Conservation (phyloP, 1,284 basidiomycete species). For the Cryptococcus neoformans region DNA sequence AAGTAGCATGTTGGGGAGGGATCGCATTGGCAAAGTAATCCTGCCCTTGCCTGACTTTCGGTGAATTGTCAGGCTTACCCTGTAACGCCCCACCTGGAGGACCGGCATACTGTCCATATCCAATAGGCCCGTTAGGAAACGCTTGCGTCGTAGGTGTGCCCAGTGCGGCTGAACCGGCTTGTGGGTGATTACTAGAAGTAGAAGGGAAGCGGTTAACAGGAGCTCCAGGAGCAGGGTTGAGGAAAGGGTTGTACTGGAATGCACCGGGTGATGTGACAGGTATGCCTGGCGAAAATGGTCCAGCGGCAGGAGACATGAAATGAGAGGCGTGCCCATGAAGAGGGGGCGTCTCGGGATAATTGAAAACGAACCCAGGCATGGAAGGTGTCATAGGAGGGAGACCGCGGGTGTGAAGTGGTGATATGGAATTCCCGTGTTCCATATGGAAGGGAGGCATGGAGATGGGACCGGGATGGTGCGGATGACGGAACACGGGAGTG, state of each 20-base stretch:
- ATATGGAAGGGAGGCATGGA: conserved; percentile 39
- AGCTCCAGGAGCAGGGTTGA: conserved; percentile 50
- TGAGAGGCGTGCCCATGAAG: conserved; percentile 30
- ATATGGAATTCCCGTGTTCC: conserved; percentile 32
- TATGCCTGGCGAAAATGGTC: conserved; percentile 48
- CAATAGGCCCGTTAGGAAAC: conserved; percentile 24
- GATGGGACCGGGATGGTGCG: conserved; percentile 41
- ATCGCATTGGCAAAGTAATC: conserved; percentile 34
- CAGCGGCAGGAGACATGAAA: conserved; percentile 35
- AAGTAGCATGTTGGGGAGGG: neutral
- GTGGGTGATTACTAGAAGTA: neutral
- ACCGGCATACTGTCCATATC: conserved; percentile 19
- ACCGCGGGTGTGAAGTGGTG: conserved; percentile 40
- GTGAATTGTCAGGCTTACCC: neutral
- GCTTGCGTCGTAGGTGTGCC: conserved; percentile 44
- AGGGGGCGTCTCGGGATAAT: conserved; percentile 48
- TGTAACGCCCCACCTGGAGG: conserved; percentile 15
- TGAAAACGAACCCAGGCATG: conserved; percentile 51
- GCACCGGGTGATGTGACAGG: conserved; percentile 41
- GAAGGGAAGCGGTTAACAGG: conserved; percentile 35
- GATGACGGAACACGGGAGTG: neutral
- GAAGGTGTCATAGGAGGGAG: conserved; percentile 51
- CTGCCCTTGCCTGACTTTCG: neutral
- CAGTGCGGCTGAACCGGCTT: conserved; percentile 34
- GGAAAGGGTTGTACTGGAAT: conserved; percentile 43